Percentiles rank a stretch among this genome's conserved stretches.
These are phyloP conservation scores for Pleurozium schreberi DNA, from an alignment of 225 moss, liverwort and hornwort genomes.

Conservation along the genomic window DNA sequence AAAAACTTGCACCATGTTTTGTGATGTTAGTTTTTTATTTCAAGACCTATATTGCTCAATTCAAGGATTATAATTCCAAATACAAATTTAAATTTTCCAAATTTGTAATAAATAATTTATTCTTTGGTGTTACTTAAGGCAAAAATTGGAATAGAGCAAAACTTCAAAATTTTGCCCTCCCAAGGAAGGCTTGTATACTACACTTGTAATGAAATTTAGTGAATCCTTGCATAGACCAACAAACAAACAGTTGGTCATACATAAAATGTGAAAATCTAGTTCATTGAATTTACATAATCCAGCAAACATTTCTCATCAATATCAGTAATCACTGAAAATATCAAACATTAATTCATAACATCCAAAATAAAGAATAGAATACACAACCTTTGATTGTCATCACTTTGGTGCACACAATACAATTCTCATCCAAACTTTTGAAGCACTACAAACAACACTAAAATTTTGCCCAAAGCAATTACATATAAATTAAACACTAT, in stretches of 20 bases:
- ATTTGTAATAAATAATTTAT: not conserved
- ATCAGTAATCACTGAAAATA: not conserved
- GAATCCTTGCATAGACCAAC: not conserved
- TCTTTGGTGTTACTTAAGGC: not conserved
- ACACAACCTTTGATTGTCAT: not conserved
- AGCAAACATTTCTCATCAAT: not conserved
- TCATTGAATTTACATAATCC: not conserved
- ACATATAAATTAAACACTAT: not conserved
- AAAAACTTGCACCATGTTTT: not conserved
- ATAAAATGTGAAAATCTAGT: no score
- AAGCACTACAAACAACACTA: no score
- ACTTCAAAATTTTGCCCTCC: not conserved
- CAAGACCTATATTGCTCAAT: not conserved
- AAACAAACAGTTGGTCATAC: no score
- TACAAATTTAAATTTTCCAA: not conserved
- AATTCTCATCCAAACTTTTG: not conserved
- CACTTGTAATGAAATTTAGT: not conserved
- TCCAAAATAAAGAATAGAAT: not conserved
- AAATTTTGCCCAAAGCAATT: not conserved
- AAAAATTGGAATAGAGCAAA: rapidly evolving
- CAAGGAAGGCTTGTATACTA: not conserved
- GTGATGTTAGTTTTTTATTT: not conserved
- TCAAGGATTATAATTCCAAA: no score
- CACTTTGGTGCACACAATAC: not conserved
- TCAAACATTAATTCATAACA: not conserved